Conservation (phyloP, 768 basidiomycete genomes). For the Boletus pseudopeckii region DNA sequence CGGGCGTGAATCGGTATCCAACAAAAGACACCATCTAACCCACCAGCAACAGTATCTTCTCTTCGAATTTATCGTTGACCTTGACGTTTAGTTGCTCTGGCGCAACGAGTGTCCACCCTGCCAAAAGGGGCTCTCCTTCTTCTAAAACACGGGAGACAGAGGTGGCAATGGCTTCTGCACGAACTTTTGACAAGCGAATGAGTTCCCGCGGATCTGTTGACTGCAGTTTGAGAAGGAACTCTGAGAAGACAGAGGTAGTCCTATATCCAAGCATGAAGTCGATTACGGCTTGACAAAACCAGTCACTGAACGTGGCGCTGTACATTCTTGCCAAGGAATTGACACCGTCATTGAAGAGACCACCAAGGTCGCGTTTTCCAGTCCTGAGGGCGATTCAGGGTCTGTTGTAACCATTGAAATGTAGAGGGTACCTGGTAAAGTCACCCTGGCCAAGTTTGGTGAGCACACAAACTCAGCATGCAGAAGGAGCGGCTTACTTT, state of each 20-base stretch:
- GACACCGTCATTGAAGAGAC: conserved; percentile 92
- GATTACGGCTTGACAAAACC: conserved; percentile 96
- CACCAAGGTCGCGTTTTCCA: conserved; percentile 90
- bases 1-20: neutral
- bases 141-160: conserved; percentile 71
- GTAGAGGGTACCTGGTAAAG: conserved; percentile 64
- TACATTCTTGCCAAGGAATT: conserved; percentile 92
- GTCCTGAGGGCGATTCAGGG: conserved; percentile 50
- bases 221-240: conserved; percentile 84
- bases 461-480: neutral
- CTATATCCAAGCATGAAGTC: conserved; percentile 89
- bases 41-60: conserved; percentile 88
- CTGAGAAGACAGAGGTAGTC: conserved; percentile 83
- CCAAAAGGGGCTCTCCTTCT: conserved; percentile 73
- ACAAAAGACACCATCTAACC: conserved; percentile 28
- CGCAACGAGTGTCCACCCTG: conserved; percentile 90
- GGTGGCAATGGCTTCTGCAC: conserved; percentile 90
- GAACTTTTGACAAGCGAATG: conserved; percentile 82
- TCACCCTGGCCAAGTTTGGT: conserved; percentile 54
- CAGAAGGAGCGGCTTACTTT: conserved; percentile 54
- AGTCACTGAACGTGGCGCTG: conserved; percentile 88
- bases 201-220: conserved; percentile 92
- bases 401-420: neutral
- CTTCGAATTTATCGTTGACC: conserved; percentile 81
- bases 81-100: conserved; percentile 74